These are phyloP conservation scores for Termitomyces sp. DNA, from an alignment of 768 basidiomycete genomes.

Conservation along the genomic window DNA sequence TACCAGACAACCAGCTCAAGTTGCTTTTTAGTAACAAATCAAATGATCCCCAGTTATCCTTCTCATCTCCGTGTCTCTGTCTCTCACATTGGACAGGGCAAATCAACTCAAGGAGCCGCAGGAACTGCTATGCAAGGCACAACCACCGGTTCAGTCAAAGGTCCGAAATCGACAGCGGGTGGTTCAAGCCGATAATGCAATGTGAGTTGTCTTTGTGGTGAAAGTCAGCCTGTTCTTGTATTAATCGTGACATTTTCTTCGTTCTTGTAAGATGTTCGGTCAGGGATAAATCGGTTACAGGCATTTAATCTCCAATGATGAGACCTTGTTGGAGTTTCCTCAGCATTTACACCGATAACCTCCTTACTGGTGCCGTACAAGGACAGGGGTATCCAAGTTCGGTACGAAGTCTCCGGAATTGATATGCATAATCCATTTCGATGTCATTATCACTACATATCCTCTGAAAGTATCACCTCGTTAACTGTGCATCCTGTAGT, in stretches of 20 bases:
- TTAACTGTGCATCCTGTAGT: not conserved
- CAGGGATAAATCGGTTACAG: not conserved
- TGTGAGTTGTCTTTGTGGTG: not conserved
- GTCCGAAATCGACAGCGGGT: not conserved
- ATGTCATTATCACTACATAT: not conserved
- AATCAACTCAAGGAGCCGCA: not conserved
- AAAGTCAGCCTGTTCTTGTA: not conserved
- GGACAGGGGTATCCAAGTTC: not conserved
- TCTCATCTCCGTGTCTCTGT: not conserved
- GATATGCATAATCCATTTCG: not conserved
- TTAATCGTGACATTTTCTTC: not conserved
- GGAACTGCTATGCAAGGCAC: not conserved
- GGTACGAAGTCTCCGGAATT: not conserved
- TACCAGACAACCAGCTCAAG: not conserved
- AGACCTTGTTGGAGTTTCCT: not conserved
- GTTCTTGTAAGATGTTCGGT: not conserved
- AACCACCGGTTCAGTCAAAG: not conserved
- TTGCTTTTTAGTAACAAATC: not conserved
- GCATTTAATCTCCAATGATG: not conserved
- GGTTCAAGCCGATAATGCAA: not conserved
- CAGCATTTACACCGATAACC: not conserved
- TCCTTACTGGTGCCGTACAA: not conserved
- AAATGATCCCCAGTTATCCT: not conserved
- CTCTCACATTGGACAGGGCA: not conserved
- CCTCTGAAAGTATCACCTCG: not conserved